phyloP scores from a whole-genome alignment of 495 filamentous ascomycete genomes.

The Hypoxylon intermedium region DNA sequence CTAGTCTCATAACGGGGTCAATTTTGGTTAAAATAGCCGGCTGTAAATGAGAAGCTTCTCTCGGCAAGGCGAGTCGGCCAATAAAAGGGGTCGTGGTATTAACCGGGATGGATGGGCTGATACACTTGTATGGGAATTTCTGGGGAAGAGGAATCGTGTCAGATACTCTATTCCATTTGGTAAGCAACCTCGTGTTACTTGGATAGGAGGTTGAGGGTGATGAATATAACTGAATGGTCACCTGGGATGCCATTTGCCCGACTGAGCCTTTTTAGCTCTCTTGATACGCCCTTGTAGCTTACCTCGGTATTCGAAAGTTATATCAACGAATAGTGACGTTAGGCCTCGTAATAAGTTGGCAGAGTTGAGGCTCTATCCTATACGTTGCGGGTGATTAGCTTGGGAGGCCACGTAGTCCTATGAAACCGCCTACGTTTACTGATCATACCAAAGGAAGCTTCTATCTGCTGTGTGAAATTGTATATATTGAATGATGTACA shows the following conservation, averaged over 20 bases:
- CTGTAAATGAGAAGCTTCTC: constrained; percentile 13
- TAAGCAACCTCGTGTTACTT: background rate
- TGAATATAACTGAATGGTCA: constrained; percentile 6
- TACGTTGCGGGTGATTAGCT: too few species aligned
- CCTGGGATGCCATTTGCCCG: constrained; percentile 24
- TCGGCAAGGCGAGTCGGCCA: constrained; percentile 18
- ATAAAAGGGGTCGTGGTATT: constrained; percentile 20
- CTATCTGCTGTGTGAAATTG: background rate
- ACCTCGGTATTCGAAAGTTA: background rate
- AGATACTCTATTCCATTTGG: background rate
- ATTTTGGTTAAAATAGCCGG: constrained; percentile 35
- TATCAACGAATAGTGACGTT: background rate
- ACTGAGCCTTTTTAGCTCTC: background rate
- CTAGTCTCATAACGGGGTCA: constrained; percentile 7
- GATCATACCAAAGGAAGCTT: too few species aligned
- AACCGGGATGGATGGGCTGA: constrained; percentile 22
- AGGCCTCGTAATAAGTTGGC: too few species aligned
- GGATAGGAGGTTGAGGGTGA: background rate
- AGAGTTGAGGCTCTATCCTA: too few species aligned
- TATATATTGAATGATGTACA: background rate
- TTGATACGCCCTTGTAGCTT: background rate
- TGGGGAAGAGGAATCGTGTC: background rate
- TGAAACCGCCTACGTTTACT: too few species aligned
- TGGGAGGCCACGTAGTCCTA: too few species aligned
- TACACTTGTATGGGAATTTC: background rate